Evolutionary conservation across 2,329 filamentous ascomycete species (phyloP), one percentile per base, ranked within the genome.

Genomic region (Thyridium curvatum): DNA sequence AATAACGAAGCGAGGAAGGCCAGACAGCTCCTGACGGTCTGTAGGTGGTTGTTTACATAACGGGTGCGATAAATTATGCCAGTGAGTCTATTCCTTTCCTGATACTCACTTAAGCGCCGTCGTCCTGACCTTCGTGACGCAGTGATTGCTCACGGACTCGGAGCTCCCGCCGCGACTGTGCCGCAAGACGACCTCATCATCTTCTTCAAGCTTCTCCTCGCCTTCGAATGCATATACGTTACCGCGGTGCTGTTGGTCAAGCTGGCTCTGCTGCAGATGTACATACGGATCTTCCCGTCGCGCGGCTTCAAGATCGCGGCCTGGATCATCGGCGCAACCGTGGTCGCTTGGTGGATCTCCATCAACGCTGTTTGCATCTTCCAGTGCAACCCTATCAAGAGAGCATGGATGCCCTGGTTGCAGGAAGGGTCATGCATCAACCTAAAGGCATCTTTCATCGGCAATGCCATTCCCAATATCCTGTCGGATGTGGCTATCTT

Each of bases 401-500:
- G 55, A 35, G 52, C 58, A 1, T 69, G 60, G 56, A 40, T 57
- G 17, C 52, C 52, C 0, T 53, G 41, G n/a, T 40, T 59, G 4
- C 47, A 50, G 1, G n/a, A n/a, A n/a, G 63, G 64, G 2, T 49
- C 42, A 3, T 70, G 66, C 43, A 64, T 68, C 47, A 48, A 66
- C 40, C 50, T 61, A 4, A 59, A 58, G 46, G 54, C 43, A 3
- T 58, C 53, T 3, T 66, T 69, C 36, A 59, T 70, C 35, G 63
- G 60, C n/a, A 69, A 68, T 46, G 59, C 59, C 4, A 54, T 69
- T 1, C 64, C 64, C 4, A 66, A 64, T 36, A 62, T 66, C 35
- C 32, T 59, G n/a, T 61, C 56, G 8, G 62, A 66, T 41, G 38
- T 62, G 2, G 51, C 53, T 32, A 65, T 66, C 38, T 42, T 66